A percentile compares a stretch with the other conserved stretches of the same genome.
These are phyloP conservation scores for Aspergillus cejpii DNA, from an alignment of 2,329 filamentous ascomycete genomes.

Conservation along the genomic window DNA sequence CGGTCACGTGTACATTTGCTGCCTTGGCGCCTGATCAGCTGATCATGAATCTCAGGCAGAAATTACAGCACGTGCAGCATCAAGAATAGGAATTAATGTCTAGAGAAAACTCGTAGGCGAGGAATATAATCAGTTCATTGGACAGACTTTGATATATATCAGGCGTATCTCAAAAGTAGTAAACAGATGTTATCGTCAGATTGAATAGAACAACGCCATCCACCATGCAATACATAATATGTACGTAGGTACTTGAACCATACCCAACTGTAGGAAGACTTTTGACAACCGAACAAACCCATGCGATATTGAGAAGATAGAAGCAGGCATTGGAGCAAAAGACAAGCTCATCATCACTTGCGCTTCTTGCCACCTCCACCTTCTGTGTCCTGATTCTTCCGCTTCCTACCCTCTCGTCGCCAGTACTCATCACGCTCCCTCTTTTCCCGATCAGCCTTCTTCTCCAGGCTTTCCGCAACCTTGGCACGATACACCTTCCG, in stretches of 20 bases:
- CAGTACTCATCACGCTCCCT: slow-evolving; percentile 88
- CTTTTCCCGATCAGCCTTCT: slow-evolving; percentile 80
- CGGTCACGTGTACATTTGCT: slow-evolving; percentile 26
- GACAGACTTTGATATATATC: not conserved
- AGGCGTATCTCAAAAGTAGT: not conserved
- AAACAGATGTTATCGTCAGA: not conserved
- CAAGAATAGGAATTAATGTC: slow-evolving; percentile 1
- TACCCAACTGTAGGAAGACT: slow-evolving; percentile 11
- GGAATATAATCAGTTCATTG: not conserved
- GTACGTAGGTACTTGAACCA: slow-evolving; percentile 14
- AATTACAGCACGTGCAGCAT: no score
- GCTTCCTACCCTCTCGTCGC: slow-evolving; percentile 80
- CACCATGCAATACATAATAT: slow-evolving; percentile 17
- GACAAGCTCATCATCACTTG: slow-evolving; percentile 24
- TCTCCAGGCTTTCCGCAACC: slow-evolving; percentile 74
- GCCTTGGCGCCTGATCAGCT: slow-evolving; percentile 1
- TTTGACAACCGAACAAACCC: slow-evolving; percentile 15
- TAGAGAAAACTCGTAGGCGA: not conserved
- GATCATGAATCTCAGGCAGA: not conserved
- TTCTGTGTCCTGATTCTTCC: slow-evolving; percentile 51
- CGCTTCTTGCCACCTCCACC: slow-evolving; percentile 46
- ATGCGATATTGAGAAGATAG: slow-evolving; percentile 22
- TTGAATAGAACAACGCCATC: slow-evolving; percentile 15
- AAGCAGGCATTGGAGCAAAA: slow-evolving; percentile 13
- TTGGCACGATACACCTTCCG: slow-evolving; percentile 73